Conservation (phyloP, 768 basidiomycete genomes). For the Cystoderma amianthinum region DNA sequence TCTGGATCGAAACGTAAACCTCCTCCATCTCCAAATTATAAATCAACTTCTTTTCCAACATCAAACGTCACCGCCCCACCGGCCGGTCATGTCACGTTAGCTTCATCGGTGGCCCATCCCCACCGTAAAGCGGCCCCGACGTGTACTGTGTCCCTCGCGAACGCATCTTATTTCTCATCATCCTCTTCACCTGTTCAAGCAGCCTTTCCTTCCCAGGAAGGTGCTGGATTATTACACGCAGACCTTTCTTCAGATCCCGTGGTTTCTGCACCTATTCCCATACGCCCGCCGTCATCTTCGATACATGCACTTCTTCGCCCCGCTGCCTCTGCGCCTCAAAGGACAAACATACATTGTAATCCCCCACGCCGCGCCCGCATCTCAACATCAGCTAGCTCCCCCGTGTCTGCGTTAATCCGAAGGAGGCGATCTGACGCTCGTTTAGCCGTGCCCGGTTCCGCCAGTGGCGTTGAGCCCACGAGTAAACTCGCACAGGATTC, state of each 20-base stretch:
- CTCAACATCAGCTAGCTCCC: neutral
- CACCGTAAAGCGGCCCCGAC: neutral
- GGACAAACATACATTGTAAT: neutral
- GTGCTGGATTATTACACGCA: no score
- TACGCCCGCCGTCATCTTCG: neutral
- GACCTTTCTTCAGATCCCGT: no score
- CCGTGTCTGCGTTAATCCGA: neutral
- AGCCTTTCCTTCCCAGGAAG: no score
- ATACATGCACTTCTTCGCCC: neutral
- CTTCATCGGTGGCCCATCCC: no score
- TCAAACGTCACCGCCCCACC: no score
- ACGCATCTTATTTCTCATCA: neutral
- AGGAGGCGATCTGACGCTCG: neutral
- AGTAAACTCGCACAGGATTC: no score
- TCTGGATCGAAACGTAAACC: neutral
- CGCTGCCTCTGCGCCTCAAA: neutral
- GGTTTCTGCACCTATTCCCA: neutral
- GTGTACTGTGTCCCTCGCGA: neutral
- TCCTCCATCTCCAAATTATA: neutral
- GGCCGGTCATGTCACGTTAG: no score
- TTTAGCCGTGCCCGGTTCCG: neutral
- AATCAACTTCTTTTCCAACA: no score
- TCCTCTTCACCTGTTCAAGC: neutral
- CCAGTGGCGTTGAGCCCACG: no score
- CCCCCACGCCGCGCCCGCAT: neutral